Percentiles rank a stretch among this genome's conserved stretches.
Conservation (phyloP, 805 yeast genomes). For the Wickerhamomyces hampshirensis region DNA sequence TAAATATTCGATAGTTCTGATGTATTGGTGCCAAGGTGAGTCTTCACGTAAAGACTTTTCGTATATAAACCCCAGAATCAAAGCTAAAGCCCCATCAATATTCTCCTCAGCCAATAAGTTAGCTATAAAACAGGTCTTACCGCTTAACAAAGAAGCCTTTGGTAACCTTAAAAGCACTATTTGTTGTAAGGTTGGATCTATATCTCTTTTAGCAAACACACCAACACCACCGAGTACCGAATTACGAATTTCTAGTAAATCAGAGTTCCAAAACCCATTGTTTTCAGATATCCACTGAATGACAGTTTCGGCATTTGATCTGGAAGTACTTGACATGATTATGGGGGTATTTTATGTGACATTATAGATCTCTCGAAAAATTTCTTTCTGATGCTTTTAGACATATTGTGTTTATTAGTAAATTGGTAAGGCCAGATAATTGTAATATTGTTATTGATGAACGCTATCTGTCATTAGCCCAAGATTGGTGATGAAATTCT, state of each 20-base stretch:
- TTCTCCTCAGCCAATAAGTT: slow-evolving; percentile 59
- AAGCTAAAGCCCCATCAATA: slow-evolving; percentile 59
- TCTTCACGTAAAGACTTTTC: slow-evolving; percentile 52
- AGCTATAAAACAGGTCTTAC: slow-evolving; percentile 56
- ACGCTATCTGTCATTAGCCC: no score
- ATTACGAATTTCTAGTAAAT: slow-evolving; percentile 36
- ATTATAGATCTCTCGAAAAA: no score
- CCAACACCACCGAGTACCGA: slow-evolving; percentile 66
- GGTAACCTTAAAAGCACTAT: slow-evolving; percentile 48
- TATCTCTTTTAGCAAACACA: slow-evolving; percentile 51
- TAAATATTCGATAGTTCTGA: slow-evolving; percentile 42
- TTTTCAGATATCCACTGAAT: slow-evolving; percentile 49
- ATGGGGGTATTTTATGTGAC: no score
- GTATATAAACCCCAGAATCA: slow-evolving; percentile 66
- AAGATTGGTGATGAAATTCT: no score
- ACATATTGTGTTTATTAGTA: no score
- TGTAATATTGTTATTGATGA: no score
- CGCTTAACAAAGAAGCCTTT: slow-evolving; percentile 54
- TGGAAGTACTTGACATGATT: slow-evolving; percentile 29
- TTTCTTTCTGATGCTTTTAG: no score
- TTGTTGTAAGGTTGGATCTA: slow-evolving; percentile 28
- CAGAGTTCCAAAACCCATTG: slow-evolving; percentile 50
- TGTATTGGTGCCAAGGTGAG: slow-evolving; percentile 80
- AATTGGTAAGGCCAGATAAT: no score
- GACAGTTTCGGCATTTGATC: slow-evolving; percentile 19